Evolutionary conservation across 2,329 filamentous ascomycete genomes (phyloP), one percentile per base, ranked within the genome.

Genomic region (Botrytis elliptica): DNA sequence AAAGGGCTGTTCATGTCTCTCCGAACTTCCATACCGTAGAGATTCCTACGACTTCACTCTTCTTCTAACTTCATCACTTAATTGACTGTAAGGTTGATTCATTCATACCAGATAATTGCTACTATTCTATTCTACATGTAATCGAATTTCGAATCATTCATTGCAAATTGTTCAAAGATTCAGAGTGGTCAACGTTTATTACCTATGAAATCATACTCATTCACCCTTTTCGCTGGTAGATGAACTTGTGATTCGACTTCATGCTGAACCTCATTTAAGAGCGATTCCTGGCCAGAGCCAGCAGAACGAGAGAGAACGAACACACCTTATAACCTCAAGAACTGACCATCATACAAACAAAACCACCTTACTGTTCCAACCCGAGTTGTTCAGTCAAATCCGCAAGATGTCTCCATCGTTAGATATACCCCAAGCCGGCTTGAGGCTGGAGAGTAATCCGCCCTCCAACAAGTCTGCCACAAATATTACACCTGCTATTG

Each of bases 401-500:
- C 33, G 16, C 40, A 72, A 60, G 40, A 72, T 69, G 63, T 33
- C 71, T 72, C 63, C 63, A 40, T 72, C 71, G 29, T 60, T 72
- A 52, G 63, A 72, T 69, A 72, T 72, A 25, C 52, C 71, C 52
- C 65, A 33, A 44, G 49, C 52, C 63, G 71, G 71, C 71, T 72
- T 72, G 63, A 69, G 46, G 52, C 52, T 72, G 64, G 63, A 72
- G 49, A 72, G 52, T 33, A 52, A 72, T 14, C 63, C 20, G 33
- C 70, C 60, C 65, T 72, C 71, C 38, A 62, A 55, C 71, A 72
- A 72, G 63, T 68, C 49, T 16, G 71, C 63, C 8, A 38, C 49
- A 46, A 67, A 66, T 68, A 12, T 49, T 10, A 49, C 63, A 38
- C 52, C 71, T 60, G 71, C 71, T 69, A 72, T 91, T 79, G 85